Base-by-base conservation (phyloP, 768 basidiomycete species). In the Astraeus odoratus region DNA sequence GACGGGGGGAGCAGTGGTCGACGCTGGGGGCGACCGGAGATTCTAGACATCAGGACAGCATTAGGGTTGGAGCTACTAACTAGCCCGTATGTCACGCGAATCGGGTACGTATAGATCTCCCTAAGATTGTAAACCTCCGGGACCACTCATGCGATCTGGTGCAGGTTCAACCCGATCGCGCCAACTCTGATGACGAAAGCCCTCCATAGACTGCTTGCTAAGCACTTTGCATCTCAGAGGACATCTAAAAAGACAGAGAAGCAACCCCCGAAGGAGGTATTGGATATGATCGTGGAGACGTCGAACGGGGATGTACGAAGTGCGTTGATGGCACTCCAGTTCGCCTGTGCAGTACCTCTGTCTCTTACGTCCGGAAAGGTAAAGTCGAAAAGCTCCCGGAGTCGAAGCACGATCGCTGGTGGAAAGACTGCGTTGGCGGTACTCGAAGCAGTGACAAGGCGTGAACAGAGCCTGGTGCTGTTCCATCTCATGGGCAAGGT, bases 401-500 rank as follows among this genome's bases (percentile, higher is more conserved):
- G 67, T 64, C 48, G 57, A 51, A 47, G 62, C 9, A 38, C 48
- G 23, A 44, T 34, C 20, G 48, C 47, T 6, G 46, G 47, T 47
- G 39, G 54, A 47, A 9, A 57, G 4, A 52, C 33, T 20, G 52
- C 52, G 0, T 61, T 64, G 10, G 62, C 67, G 3, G 62, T 83
- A 13, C 59, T 96, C 51, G 85, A 91, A 54, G 77, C 81, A 1
- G 74, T 92, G 1, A 88, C 90, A 18, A 68, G 83, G 46, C 71
- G 90, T 43, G 96, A 99, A 57, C 85, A 91, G 55, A 87, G 81
- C 48, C 68, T 99, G 13, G 80, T 78, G 8, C 66, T 99, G 41
- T 99, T 99, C 59, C 96, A 97, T 65, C 65, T 97, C 15, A 70
- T 99, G 39, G 96, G 96, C 13, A 95, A 89, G 67, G 77, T 98